Conservation (phyloP, 2,329 filamentous ascomycete genomes). For the Aspergillus ochraceoroseus region DNA sequence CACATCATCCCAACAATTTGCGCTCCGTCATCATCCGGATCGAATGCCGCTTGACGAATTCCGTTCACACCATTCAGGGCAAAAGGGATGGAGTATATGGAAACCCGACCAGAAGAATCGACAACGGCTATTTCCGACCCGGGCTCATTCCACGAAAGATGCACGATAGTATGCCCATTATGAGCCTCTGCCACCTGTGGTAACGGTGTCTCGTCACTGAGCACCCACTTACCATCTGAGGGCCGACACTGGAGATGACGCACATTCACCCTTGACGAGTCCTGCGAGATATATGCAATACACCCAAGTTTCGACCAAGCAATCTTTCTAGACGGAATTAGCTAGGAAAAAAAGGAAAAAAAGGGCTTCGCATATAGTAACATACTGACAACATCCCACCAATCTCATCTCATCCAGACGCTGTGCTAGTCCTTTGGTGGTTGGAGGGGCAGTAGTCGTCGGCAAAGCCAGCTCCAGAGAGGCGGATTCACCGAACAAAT, state of each 20-base stretch:
- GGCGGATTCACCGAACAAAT: constrained; percentile 66
- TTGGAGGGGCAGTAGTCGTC: constrained; percentile 47
- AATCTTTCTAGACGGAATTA: constrained; percentile 57
- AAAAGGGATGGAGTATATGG: constrained; percentile 66
- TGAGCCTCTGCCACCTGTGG: constrained; percentile 58
- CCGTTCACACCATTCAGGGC: constrained; percentile 67
- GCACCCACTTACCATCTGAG: constrained; percentile 66
- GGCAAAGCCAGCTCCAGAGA: constrained; percentile 54
- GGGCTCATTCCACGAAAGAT: constrained; percentile 75
- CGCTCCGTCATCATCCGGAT: constrained; percentile 67
- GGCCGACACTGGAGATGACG: constrained; percentile 66
- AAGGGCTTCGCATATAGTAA: constrained; percentile 17
- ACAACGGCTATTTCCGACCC: constrained; percentile 77
- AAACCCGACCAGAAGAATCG: constrained; percentile 71
- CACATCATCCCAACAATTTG: constrained; percentile 81
- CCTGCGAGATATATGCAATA: constrained; percentile 72
- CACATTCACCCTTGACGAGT: constrained; percentile 66
- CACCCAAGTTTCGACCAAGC: constrained; percentile 85
- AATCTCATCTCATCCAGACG: constrained; percentile 71
- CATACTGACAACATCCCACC: constrained; percentile 77
- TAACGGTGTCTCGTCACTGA: constrained; percentile 66
- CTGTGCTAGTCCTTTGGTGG: constrained; percentile 62
- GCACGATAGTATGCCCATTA: constrained; percentile 64
- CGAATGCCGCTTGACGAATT: constrained; percentile 59
- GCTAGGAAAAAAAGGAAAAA: not conserved